phyloP scores from a whole-genome alignment of 2,329 filamentous ascomycete species.

The Plectosphaerella sp. region DNA sequence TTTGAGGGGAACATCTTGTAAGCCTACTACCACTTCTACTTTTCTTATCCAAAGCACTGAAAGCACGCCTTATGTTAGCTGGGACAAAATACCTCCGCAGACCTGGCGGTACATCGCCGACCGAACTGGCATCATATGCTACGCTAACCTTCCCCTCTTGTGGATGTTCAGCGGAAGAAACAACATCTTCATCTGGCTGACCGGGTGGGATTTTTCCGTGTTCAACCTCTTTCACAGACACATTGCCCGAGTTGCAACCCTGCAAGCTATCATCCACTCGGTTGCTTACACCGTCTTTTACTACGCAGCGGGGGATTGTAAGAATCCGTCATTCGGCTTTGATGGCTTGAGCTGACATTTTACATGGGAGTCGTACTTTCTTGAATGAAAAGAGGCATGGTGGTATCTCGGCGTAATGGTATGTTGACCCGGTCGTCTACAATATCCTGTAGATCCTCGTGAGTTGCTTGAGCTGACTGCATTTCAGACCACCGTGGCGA shows the following conservation, averaged over 20 bases:
- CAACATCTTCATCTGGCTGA: constrained; percentile 61
- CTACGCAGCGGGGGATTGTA: constrained; percentile 23
- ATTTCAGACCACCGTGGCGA: constrained; percentile 32
- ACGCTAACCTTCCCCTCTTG: constrained; percentile 58
- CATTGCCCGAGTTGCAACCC: constrained; percentile 56
- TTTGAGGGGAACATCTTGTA: constrained; percentile 15
- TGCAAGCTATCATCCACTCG: constrained; percentile 60
- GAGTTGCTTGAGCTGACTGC: too few relatives aligned
- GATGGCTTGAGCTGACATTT: not conserved
- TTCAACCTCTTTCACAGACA: constrained; percentile 66
- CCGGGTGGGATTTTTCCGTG: constrained; percentile 63
- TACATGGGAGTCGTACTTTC: not conserved
- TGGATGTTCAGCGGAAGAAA: constrained; percentile 67
- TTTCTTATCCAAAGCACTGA: too few relatives aligned
- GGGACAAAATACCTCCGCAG: constrained; percentile 16
- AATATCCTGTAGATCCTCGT: too few relatives aligned
- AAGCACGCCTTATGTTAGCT: too few relatives aligned
- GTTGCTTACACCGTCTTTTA: constrained; percentile 48
- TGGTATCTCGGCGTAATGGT: not conserved
- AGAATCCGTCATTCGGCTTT: not conserved
- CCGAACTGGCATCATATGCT: constrained; percentile 59
- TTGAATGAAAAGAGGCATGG: not conserved
- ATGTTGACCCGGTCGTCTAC: not conserved
- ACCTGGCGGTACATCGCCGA: constrained; percentile 54
- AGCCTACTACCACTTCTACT: not conserved